Base-by-base conservation (phyloP, 176 grass and related monocot genomes). In the Ampelocalamus luodianensis region DNA sequence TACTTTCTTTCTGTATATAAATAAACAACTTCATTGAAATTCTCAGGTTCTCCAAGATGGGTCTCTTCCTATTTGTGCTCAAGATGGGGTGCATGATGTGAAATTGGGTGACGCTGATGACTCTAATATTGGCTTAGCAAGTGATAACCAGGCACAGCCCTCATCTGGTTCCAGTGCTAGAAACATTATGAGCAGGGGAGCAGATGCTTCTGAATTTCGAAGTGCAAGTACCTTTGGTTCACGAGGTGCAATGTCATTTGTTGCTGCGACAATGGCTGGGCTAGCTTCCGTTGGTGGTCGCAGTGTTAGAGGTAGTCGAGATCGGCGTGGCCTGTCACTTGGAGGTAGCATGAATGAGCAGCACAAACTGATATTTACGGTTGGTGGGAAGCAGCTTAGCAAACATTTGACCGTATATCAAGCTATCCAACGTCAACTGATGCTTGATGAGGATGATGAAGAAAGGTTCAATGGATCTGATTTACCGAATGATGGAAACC, bases 321-420 rank as follows among this genome's bases (percentile, higher is more conserved):
- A 97, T 79, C 88, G 92, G 43, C 88, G 88, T 71, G 92, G 92
- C 42, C 68, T 90, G 70, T 79, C 83, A 80, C 39, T 92, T 77
- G 90, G 90, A 23, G 79, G 87, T 65, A 89, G 72, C 79, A 83
- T 64, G 22, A 93, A 72, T 63, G 95, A 94, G 26, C 80, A 82
- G 26, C 91, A 88, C 67, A 94, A 87, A 78, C 84, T 97, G 66
- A 86, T 92, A 77, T 97, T 97, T 71, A 94, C 55, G 50, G 89
- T 89, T 66, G 95, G 92, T 4, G 95, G 95, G 16, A 92, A 91
- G 76, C 95, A 97, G 74, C 92, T 97, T 59, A 93, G 82, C 76
- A 97, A 94, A 76, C 87, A 91, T 87, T 75, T 93, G 85, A 97
- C 92, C 1, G 88, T 97, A 54, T 97, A 97, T 89, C 95, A 97